These are phyloP conservation scores for Tetrahymena elliotti DNA, from an alignment of 73 alveolate genomes.

Conservation along the genomic window DNA sequence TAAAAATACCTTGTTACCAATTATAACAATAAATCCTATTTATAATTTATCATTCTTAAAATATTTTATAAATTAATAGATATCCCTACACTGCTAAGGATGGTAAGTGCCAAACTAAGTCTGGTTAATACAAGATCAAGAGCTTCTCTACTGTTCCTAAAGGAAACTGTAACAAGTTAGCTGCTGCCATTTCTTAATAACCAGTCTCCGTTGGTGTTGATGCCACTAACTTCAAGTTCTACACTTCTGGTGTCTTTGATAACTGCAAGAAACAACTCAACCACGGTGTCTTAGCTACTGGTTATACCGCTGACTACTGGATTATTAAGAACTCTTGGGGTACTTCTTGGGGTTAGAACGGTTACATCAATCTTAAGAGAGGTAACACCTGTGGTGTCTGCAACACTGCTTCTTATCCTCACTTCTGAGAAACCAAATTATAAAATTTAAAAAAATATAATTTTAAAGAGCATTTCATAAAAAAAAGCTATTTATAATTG, in stretches of 20 bases:
- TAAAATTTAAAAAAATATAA: neutral
- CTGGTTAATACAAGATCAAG: neutral
- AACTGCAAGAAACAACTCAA: conserved; percentile 30
- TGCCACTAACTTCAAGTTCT: conserved; percentile 43
- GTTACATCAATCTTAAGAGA: conserved; percentile 33
- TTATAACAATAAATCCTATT: neutral
- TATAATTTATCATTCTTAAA: neutral
- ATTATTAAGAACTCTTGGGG: conserved; percentile 57
- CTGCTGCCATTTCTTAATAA: conserved; percentile 20
- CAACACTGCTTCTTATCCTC: neutral
- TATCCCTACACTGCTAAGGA: conserved; percentile 56
- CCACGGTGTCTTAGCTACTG: conserved; percentile 58
- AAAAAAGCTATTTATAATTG: neutral
- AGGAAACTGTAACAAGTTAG: neutral
- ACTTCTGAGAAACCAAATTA: neutral
- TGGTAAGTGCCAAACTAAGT: conserved; percentile 31
- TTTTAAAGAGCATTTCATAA: neutral
- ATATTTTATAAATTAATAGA: conserved; percentile 15
- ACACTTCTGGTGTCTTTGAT: conserved; percentile 5
- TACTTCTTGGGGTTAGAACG: conserved; percentile 48
- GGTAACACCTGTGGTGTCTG: conserved; percentile 43
- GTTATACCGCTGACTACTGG: conserved; percentile 23
- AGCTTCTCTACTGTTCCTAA: neutral
- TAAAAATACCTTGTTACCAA: too few relatives aligned
- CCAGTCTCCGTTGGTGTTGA: conserved; percentile 57